Base-by-base conservation (phyloP, 1,139 yeast species). In the Suhomyces chickasaworum region DNA sequence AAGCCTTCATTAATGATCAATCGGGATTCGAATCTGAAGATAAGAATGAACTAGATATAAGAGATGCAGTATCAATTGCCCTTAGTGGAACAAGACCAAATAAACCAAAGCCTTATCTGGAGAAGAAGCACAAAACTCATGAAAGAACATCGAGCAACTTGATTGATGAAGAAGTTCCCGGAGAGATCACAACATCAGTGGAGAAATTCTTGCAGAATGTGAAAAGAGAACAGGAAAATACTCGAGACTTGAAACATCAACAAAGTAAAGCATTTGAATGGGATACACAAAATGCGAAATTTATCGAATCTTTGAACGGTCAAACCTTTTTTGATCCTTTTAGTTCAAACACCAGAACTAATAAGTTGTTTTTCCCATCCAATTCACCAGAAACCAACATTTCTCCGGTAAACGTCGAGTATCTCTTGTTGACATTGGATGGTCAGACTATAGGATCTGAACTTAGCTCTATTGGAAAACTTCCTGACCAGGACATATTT, bases 251-350 rank as follows among this genome's bases (percentile, higher is more conserved):
- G 33, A 58, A 68, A 41, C 78, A 78, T 55, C 70, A 82, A 38
- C 78, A 77, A 44, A 59, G 70, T 32, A 72, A 74, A 41, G 84
- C 86, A 0, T 80, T 66, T 54, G 85, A 81, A 45, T 80, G 83
- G 80, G 69, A 78, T 42, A 65, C 58, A 35, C 65, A 68, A 36
- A 62, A 67, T 52, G 53, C 57, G 15, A 58, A 63, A 15, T 56
- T 67, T 17, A 71, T 79, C 7, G 63, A 77, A 29, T 64, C 80
- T 0, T 54, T 81, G 18, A 78, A 68, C 29, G 55, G 68, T 18
- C 63, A 68, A 3, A 78, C 78, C 52, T 81, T 81, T 54, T 83
- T 82, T 61, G 71, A 81, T 10, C 81, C 48, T 12, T n/a, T 33
- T 17, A 21, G 25, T 5, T 7, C 34, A 3, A 16, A 42, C n/a